Evolutionary conservation across 1,284 basidiomycete species (phyloP), one percentile per base, ranked within the genome.

Genomic region (Puccinia horiana): DNA sequence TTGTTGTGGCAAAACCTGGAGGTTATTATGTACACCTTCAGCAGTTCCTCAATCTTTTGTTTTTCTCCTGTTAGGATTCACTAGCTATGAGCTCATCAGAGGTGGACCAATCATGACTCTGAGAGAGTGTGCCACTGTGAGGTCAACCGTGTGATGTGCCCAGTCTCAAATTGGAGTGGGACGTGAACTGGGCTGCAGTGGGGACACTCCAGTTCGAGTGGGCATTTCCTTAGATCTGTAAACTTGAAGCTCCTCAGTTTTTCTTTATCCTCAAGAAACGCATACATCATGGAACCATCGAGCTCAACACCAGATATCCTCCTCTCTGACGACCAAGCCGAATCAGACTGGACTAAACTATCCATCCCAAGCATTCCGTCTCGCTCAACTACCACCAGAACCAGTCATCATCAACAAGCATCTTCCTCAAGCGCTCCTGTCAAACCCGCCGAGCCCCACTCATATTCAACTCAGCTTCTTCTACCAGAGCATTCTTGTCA

Each of bases 311-410:
- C 63, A 11, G 37, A 67, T 9, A 40, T 20, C 37, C 63, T 42
- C 5, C 35, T 42, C 26, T 47, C 69, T 26, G 69, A 72, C 23
- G 44, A 72, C 26, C 69, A 72, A 52, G 26, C 42, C 40, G 69
- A 49, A 52, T 72, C 69, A 18, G 69, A 72, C n/a, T 72, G 69
- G 69, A 72, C 69, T 0, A 26, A 72, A 18, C 26, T 72, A 26
- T 72, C 69, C 16, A 72, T 72, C 69, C 42, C 69, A 9, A 26
- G 32, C 69, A 72, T 72, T 18, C n/a, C 6, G 23, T 44, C 67
- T 23, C 35, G 37, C 37, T 61, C 58, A 14, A 35, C 29, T n/a
- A 54, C 23, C 12, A n/a, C 12, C 6, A 6, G 52, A 16, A 61
- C 29, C 29, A 61, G n/a, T n/a, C n/a, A 61, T 14, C 56, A 58